Evolutionary conservation across 352 stramenopile species (phyloP).

Genomic region (Phytophthora colocasiae): DNA sequence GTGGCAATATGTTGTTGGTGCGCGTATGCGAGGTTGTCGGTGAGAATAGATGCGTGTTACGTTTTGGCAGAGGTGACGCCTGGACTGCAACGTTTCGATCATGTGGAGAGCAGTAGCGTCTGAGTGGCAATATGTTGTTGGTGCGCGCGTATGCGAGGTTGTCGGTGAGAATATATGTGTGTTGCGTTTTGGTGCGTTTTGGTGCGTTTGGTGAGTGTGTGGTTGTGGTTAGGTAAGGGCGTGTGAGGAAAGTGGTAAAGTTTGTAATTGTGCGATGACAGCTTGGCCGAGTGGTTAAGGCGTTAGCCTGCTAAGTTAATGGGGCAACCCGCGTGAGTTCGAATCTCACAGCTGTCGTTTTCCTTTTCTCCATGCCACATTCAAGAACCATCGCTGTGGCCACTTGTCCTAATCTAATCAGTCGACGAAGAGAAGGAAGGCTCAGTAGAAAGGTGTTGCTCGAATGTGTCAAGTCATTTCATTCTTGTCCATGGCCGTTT

Average conservation of each 20-base stretch:
- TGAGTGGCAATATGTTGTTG: conserved; percentile 3
- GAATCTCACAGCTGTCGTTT: conserved; percentile 18
- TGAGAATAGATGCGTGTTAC: not conserved
- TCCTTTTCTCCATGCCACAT: not conserved
- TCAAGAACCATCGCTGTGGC: too few species aligned
- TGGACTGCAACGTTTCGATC: too few species aligned
- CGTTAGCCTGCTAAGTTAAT: too few species aligned
- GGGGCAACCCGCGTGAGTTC: too few species aligned
- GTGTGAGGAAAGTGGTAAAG: too few species aligned
- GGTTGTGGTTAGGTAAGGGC: not conserved
- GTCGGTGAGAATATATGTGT: not conserved
- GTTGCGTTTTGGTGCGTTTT: not conserved
- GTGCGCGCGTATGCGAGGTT: conserved; percentile 11
- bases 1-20: conserved; percentile 12
- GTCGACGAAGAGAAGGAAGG: too few species aligned
- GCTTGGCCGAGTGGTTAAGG: too few species aligned
- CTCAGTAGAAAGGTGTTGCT: too few species aligned
- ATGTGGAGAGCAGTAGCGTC: not conserved
- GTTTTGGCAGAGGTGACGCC: too few species aligned
- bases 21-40: not conserved
- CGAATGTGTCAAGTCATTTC: too few species aligned
- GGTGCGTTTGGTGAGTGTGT: conserved; percentile 8
- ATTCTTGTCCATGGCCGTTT: not conserved
- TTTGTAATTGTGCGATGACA: too few species aligned
- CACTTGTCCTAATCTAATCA: too few species aligned